Evolutionary conservation across 371 early-diverging fungal genomes (phyloP).

Genomic region (Lichtheimia ramosa): DNA sequence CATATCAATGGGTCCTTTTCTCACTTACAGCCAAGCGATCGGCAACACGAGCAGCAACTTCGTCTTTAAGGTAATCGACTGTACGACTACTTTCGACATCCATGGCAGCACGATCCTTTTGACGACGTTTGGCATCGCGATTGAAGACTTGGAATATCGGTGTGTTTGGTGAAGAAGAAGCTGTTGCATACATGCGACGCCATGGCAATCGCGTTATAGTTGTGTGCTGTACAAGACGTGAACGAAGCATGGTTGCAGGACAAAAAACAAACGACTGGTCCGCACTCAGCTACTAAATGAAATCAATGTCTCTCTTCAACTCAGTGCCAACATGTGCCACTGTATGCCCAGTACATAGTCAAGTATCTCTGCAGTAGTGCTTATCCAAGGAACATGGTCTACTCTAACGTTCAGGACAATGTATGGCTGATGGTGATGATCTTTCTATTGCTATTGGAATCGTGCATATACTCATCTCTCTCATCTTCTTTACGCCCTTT

Average conservation of each 20-base stretch:
- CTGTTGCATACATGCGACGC: constrained; percentile 19
- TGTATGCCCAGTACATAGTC: no score
- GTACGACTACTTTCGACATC: constrained; percentile 61
- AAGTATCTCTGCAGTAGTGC: no score
- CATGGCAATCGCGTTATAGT: neutral
- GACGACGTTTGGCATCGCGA: constrained; percentile 70
- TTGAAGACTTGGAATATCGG: constrained; percentile 74
- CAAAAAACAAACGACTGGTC: neutral
- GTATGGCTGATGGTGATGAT: no score
- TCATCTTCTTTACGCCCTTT: no score
- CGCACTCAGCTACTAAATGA: no score
- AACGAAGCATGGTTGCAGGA: constrained; percentile 5
- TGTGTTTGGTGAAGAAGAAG: constrained; percentile 19
- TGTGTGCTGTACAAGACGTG: constrained; percentile 6
- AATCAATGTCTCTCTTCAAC: no score
- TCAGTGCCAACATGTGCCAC: no score
- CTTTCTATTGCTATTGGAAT: no score
- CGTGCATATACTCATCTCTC: no score
- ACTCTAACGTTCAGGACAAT: no score
- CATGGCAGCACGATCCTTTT: constrained; percentile 79
- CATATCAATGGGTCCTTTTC: neutral
- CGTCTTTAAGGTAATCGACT: constrained; percentile 93
- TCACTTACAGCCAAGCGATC: constrained; percentile 82
- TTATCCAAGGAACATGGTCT: no score
- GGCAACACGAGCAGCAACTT: constrained; percentile 83